Evolutionary conservation across 345 rosid genomes (phyloP), one percentile per base, ranked within the genome.

Genomic region (Rhodamnia rubescens): DNA sequence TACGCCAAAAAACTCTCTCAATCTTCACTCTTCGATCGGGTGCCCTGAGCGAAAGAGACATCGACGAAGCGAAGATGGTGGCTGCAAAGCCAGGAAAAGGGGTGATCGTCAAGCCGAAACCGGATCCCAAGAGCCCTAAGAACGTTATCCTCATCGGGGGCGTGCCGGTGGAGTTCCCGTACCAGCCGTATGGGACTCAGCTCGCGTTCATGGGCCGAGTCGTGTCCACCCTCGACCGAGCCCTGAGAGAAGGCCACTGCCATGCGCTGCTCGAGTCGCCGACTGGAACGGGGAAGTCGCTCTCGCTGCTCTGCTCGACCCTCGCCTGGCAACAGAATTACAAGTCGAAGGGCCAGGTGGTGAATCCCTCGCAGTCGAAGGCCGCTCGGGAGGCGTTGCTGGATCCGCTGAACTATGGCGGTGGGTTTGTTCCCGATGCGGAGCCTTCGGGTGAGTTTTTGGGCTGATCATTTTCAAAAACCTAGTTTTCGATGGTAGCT

Each of bases 211-310:
- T 97, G 99, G 93, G 95, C 64, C 92, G 98, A 53, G 98, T 97
- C 88, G 95, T 95, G 50, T 92, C 95, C 85, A 95, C 99, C 47
- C 96, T 97, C 2, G 98, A 97, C 86, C 98, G 99, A 58, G 96
- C 98, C 32, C 93, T 86, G 81, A 92, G 93, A 83, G 98, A 96
- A 4, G 99, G 98, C 54, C 98, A 87, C 84, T 95, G 95, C 86
- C 98, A 95, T 86, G 98, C 98, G 6, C 82, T 97, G 89, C 98
- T 97, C 80, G 99, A 97, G 89, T 97, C 98, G 1, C 99, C 99
- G 1, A 97, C 99, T 8, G 99, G 99, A 5, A 97, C 99, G 3
- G 99, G 99, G 0, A 97, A 97, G 88, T 95, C 99, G 40, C 94
- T 97, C n/a, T 97, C 99, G 75, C 93, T 97, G 86, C 98, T 97